Conservation (phyloP, 2,329 filamentous ascomycete genomes). For the Aspergillus sergii region DNA sequence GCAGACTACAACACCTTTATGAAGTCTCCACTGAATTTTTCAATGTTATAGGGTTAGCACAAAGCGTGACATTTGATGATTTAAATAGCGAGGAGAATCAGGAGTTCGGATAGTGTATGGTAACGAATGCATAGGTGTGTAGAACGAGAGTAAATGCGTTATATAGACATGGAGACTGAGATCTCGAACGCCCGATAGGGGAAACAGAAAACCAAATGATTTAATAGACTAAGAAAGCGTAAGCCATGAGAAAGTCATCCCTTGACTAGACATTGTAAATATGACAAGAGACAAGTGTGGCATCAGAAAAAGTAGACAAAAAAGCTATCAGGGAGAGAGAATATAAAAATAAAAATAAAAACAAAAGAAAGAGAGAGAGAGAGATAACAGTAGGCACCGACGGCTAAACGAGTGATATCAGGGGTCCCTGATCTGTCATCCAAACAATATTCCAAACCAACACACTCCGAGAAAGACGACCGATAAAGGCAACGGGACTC, state of each 20-base stretch:
- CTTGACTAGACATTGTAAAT: neutral
- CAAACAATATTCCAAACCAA: slow-evolving; percentile 14
- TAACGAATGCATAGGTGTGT: neutral
- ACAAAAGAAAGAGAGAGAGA: neutral
- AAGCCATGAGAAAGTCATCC: neutral
- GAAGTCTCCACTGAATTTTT: too few relatives aligned
- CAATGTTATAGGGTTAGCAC: neutral
- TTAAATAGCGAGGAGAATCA: neutral
- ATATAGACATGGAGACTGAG: neutral
- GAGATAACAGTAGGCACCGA: neutral
- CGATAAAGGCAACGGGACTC: slow-evolving; percentile 26
- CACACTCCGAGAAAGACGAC: slow-evolving; percentile 15
- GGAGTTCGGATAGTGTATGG: neutral
- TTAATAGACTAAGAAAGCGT: neutral
- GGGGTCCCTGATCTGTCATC: slow-evolving; percentile 3
- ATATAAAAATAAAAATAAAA: neutral
- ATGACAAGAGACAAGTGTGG: neutral
- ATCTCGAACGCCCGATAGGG: neutral
- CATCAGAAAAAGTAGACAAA: neutral
- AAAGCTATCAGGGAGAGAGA: too few relatives aligned
- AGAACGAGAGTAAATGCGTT: neutral
- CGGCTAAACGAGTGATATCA: slow-evolving; percentile 8
- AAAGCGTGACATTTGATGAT: neutral
- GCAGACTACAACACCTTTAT: neutral
- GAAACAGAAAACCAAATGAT: neutral